Evolutionary conservation across 2,329 filamentous ascomycete species (phyloP).

Genomic region (Epicoccum nigrum): DNA sequence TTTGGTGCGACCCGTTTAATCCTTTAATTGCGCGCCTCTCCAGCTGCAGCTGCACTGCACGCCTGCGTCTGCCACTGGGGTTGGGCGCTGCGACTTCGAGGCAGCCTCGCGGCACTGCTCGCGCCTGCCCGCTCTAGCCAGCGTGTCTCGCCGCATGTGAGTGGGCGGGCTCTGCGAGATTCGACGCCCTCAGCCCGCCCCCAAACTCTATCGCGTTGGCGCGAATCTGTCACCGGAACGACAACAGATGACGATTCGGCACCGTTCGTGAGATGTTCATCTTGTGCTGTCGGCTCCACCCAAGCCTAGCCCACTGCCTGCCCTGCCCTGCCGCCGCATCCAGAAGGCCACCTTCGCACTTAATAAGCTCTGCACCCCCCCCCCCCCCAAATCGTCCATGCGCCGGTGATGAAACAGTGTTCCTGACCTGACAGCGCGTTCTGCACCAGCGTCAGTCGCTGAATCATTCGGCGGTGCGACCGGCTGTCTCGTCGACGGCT

Average conservation of each 20-base stretch:
- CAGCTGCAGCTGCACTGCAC: too few species aligned
- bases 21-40: background rate
- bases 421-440: conserved; percentile 10
- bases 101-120: background rate
- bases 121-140: background rate
- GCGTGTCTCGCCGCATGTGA: background rate
- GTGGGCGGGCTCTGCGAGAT: background rate
- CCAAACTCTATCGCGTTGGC: conserved; percentile 16
- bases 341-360: conserved; percentile 26
- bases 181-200: conserved; percentile 10
- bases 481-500: background rate
- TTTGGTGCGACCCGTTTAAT: conserved; percentile 11
- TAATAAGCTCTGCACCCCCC: conserved; percentile 15
- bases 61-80: conserved; percentile 10
- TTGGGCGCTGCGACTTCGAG: too few species aligned
- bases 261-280: conserved; percentile 32
- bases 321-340: conserved; percentile 25
- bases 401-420: conserved; percentile 9
- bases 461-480: background rate
- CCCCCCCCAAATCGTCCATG: conserved; percentile 7
- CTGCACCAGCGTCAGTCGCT: conserved; percentile 4
- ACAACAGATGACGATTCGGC: conserved; percentile 26
- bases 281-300: conserved; percentile 25
- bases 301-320: conserved; percentile 2
- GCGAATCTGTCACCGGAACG: conserved; percentile 24